A percentile compares a stretch with the other conserved stretches of the same genome.
phyloP scores from a whole-genome alignment of 192 early-diverging fungal species.

The Linnemannia schmuckeri region DNA sequence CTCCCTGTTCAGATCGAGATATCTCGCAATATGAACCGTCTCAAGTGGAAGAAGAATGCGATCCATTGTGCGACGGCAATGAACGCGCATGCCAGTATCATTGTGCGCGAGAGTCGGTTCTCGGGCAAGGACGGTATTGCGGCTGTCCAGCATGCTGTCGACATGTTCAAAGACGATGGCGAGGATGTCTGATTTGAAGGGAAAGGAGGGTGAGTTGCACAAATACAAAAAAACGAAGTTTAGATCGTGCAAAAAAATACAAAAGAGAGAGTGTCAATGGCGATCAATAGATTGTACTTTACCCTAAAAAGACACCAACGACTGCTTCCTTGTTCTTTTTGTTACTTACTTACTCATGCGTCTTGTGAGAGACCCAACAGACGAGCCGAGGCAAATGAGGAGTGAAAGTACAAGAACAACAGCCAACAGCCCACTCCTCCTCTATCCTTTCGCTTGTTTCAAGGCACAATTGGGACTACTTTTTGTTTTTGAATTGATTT shows the following conservation, averaged over 20 bases:
- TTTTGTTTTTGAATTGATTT: neutral
- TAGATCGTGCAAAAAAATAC: neutral
- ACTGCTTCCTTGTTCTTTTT: neutral
- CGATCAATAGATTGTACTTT: neutral
- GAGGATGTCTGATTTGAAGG: slow-evolving; percentile 31
- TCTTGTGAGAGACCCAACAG: neutral
- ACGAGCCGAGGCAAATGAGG: neutral
- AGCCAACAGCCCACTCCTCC: too few species aligned
- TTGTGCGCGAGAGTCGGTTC: slow-evolving; percentile 61
- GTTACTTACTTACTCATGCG: neutral
- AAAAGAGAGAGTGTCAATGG: neutral
- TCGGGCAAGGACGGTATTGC: slow-evolving; percentile 48
- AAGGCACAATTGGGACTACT: neutral
- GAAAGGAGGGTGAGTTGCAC: neutral
- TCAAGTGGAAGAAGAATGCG: slow-evolving; percentile 62
- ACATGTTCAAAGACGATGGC: slow-evolving; percentile 55
- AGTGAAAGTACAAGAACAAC: neutral
- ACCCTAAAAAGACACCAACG: neutral
- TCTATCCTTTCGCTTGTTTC: neutral
- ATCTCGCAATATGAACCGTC: slow-evolving; percentile 52
- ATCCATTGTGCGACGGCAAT: slow-evolving; percentile 57
- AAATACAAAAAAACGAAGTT: neutral
- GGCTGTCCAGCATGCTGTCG: slow-evolving; percentile 66
- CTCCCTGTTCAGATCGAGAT: slow-evolving; percentile 43
- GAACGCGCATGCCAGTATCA: slow-evolving; percentile 67